Percentiles rank a stretch among this genome's conserved stretches.
Evolutionary conservation across 129 eudicot genomes (phyloP).

Genomic region (Chrysanthemum lavandulifolium): DNA sequence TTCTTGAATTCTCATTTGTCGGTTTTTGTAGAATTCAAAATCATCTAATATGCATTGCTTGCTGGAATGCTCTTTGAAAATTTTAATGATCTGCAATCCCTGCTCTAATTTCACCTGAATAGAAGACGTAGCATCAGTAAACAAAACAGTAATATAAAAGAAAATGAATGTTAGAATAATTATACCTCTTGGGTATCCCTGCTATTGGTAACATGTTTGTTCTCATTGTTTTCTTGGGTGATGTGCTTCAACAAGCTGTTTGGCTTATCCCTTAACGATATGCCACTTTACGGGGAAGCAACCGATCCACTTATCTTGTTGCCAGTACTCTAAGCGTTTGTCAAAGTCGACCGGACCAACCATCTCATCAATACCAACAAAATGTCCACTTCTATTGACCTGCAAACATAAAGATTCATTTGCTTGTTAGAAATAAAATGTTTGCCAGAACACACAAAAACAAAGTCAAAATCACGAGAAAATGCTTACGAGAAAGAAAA

Average conservation of each 20-base stretch:
- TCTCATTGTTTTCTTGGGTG: constrained; percentile 77
- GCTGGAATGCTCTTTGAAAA: constrained; percentile 65
- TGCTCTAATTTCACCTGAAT: constrained; percentile 71
- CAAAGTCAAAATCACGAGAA: too few relatives aligned
- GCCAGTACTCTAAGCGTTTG: constrained; percentile 84
- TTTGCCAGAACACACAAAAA: too few relatives aligned
- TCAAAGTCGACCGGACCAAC: constrained; percentile 71
- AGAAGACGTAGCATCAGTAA: neutral
- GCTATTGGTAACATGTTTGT: constrained; percentile 89
- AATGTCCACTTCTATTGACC: constrained; percentile 88
- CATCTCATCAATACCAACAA: constrained; percentile 91
- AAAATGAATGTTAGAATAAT: neutral
- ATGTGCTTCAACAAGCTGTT: constrained; percentile 80
- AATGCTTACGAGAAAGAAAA: too few relatives aligned
- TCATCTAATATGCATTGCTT: constrained; percentile 77
- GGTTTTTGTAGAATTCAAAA: constrained; percentile 77
- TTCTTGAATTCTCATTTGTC: constrained; percentile 69
- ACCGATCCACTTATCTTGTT: constrained; percentile 93
- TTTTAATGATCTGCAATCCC: constrained; percentile 63
- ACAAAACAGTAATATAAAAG: neutral
- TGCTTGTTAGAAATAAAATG: too few relatives aligned
- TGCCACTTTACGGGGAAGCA: constrained; percentile 96
- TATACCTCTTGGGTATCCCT: constrained; percentile 87
- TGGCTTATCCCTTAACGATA: constrained; percentile 85
- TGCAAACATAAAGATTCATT: neutral